A percentile compares a stretch with the other conserved stretches of the same genome.
phyloP scores from a whole-genome alignment of 768 basidiomycete genomes.

The Leucocoprinus sp. region DNA sequence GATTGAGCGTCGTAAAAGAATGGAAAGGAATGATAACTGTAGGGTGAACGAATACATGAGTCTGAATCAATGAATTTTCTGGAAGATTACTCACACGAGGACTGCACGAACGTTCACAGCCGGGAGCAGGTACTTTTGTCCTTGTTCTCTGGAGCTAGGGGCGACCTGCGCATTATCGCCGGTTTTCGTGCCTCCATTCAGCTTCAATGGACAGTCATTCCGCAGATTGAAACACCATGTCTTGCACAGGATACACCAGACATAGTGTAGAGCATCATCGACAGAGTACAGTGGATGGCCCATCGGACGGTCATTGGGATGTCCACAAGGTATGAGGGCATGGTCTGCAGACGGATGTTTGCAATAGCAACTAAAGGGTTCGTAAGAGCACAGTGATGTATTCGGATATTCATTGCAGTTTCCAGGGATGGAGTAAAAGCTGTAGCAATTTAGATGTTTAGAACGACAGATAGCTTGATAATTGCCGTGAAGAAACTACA shows the following conservation, averaged over 20 bases:
- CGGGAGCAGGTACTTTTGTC: background rate
- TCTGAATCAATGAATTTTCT: background rate
- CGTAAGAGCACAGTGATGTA: conserved; percentile 12
- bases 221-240: conserved; percentile 18
- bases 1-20: too few relatives aligned
- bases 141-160: background rate
- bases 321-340: conserved; percentile 21
- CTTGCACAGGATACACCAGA: conserved; percentile 22
- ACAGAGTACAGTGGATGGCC: conserved; percentile 17
- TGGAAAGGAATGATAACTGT: background rate
- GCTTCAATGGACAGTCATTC: conserved; percentile 6
- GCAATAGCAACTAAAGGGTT: conserved; percentile 14
- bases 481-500: background rate
- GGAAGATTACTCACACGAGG: conserved; percentile 4
- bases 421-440: background rate
- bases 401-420: conserved; percentile 3
- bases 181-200: background rate
- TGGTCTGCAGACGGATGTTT: conserved; percentile 15
- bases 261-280: conserved; percentile 22
- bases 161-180: background rate
- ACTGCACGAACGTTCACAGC: conserved; percentile 6
- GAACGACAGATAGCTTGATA: background rate
- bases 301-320: conserved; percentile 18
- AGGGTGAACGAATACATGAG: background rate
- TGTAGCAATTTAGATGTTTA: background rate